These are phyloP conservation scores for Rhexocercosporidium sp. DNA, from an alignment of 2,329 filamentous ascomycete species.

Conservation along the genomic window DNA sequence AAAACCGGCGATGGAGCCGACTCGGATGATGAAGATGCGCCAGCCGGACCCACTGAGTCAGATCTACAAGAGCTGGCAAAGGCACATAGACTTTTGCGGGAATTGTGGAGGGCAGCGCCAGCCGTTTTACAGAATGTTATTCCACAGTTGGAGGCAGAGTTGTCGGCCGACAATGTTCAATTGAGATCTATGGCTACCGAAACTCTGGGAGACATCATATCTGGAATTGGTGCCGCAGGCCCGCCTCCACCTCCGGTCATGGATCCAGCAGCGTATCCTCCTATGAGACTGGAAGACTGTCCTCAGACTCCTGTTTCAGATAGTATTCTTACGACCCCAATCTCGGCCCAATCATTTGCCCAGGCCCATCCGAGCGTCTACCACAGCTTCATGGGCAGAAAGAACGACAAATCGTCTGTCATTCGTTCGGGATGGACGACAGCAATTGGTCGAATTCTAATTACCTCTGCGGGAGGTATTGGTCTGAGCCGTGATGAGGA, in stretches of 20 bases:
- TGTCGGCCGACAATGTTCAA: constrained; percentile 87
- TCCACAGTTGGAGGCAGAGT: constrained; percentile 89
- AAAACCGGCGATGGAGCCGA: constrained; percentile 59
- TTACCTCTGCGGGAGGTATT: constrained; percentile 90
- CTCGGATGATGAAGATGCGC: constrained; percentile 64
- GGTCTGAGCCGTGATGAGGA: constrained; percentile 87
- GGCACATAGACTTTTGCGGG: constrained; percentile 85
- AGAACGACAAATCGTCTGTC: constrained; percentile 81
- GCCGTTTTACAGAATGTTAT: constrained; percentile 90
- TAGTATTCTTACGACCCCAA: constrained; percentile 76
- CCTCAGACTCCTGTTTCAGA: constrained; percentile 55
- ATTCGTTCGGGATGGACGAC: constrained; percentile 89
- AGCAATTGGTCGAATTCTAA: constrained; percentile 81
- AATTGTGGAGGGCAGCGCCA: constrained; percentile 92
- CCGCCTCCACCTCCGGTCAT: constrained; percentile 74
- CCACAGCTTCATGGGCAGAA: constrained; percentile 81
- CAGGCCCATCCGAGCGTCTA: constrained; percentile 81
- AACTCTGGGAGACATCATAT: constrained; percentile 92
- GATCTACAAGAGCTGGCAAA: constrained; percentile 89
- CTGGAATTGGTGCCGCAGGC: constrained; percentile 90
- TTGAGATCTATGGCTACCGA: constrained; percentile 88
- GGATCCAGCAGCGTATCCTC: constrained; percentile 87
- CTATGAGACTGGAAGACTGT: constrained; percentile 67
- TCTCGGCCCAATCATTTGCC: constrained; percentile 87
- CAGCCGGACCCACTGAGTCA: constrained; percentile 73